These are phyloP conservation scores for Tephrocybe sp. DNA, from an alignment of 768 basidiomycete genomes.

Conservation along the genomic window DNA sequence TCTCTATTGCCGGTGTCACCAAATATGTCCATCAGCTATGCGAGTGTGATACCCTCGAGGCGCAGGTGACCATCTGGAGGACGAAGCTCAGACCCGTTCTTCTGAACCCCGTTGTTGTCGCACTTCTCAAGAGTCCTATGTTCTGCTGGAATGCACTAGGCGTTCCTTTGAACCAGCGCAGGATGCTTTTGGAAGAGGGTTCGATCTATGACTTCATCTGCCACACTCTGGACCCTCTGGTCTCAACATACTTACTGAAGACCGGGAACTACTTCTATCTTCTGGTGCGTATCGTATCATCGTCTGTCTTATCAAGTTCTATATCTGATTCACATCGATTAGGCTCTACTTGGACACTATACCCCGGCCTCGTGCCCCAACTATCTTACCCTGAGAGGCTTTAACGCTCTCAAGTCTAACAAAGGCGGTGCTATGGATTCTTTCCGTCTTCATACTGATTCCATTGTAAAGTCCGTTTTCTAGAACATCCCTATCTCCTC, in stretches of 20 bases:
- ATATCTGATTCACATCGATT: neutral
- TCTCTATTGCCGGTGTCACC: constrained; percentile 58
- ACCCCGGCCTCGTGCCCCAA: constrained; percentile 58
- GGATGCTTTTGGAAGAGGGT: constrained; percentile 57
- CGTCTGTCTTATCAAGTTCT: neutral
- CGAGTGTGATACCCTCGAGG: constrained; percentile 47
- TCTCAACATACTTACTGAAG: constrained; percentile 49
- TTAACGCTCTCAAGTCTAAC: constrained; percentile 51
- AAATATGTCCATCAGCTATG: constrained; percentile 58
- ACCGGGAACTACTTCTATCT: constrained; percentile 70
- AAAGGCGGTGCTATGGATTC: constrained; percentile 44
- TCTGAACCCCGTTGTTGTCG: constrained; percentile 56
- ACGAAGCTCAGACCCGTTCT: constrained; percentile 61
- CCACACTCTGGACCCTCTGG: constrained; percentile 52
- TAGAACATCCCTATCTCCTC: neutral
- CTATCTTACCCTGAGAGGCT: constrained; percentile 65
- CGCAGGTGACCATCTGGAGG: constrained; percentile 66
- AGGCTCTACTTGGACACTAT: constrained; percentile 53
- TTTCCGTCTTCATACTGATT: constrained; percentile 73
- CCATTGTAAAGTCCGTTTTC: constrained; percentile 57
- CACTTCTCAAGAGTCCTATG: constrained; percentile 49
- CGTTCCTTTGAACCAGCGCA: constrained; percentile 69
- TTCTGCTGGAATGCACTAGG: constrained; percentile 82
- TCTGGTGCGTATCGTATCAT: constrained; percentile 34
- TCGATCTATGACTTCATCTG: constrained; percentile 48